Evolutionary conservation across 441 rosid genomes (phyloP), one percentile per base, ranked within the genome.

Genomic region (Gossypium gossypioides): DNA sequence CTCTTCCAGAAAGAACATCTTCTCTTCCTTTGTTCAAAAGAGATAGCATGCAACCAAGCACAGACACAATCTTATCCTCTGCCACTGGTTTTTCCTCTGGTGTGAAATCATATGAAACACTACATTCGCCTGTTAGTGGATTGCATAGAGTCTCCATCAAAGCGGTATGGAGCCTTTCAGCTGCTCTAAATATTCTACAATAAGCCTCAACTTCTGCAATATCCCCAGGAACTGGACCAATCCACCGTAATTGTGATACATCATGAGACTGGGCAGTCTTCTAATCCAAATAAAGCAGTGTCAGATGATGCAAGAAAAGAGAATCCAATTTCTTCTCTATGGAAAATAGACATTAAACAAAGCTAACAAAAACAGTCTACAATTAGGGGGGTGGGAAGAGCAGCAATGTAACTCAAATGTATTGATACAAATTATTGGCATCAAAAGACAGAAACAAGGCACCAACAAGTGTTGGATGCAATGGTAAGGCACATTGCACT

Each of bases 201-300:
- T 92, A 95, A 13, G 99, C 97, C 83, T 95, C 97, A 29, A 95
- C 86, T 83, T 95, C 99, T 58, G 99, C 94, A 74, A 94, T 92
- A 69, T 94, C 99, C 15, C 99, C 97, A 57, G 99, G 97, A 72
- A 95, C 81, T n/a, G 97, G 99, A 76, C 99, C 99, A 57, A 85
- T 76, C 99, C 99, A 89, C 24, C 82, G 91, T 81, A 85, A 73
- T 82, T 86, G 88, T 9, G 94, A 84, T 1, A 56, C 70, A 80
- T 88, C 97, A 8, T 80, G 84, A 51, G 94, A 83, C 77, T 86
- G 83, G 72, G 79, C 70, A 48, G 81, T 72, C 83, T 83, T 80
- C 69, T 65, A 74, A 68, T 75, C 76, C 78, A 73, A 78, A 81
- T 32, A 72, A 58, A 84, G 29, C 54, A 72, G 54, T 54, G 73